These are phyloP conservation scores for Daldinia bambusicola DNA, from an alignment of 495 filamentous ascomycete genomes.

Conservation along the genomic window DNA sequence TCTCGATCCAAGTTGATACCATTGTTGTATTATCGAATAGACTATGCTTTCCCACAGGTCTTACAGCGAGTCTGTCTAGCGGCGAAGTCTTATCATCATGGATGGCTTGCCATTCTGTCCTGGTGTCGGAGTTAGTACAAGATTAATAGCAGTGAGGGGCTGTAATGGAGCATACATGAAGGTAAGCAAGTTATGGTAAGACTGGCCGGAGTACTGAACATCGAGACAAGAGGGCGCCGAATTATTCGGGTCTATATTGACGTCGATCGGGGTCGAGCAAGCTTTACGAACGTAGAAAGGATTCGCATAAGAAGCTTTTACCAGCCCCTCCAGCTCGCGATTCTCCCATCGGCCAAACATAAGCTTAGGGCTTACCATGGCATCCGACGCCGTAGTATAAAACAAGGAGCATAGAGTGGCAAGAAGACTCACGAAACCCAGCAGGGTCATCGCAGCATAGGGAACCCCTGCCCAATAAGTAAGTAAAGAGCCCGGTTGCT, in stretches of 20 bases:
- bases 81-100: conserved; percentile 50
- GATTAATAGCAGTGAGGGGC: conserved; percentile 49
- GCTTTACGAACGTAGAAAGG: conserved; percentile 58
- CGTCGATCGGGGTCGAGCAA: conserved; percentile 69
- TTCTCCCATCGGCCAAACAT: conserved; percentile 60
- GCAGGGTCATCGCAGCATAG: conserved; percentile 66
- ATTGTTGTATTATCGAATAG: conserved; percentile 74
- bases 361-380: conserved; percentile 74
- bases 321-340: conserved; percentile 61
- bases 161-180: conserved; percentile 43
- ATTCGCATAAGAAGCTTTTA: conserved; percentile 69
- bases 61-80: conserved; percentile 49
- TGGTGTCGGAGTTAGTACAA: conserved; percentile 62
- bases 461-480: conserved; percentile 71
- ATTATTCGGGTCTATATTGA: conserved; percentile 47
- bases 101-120: conserved; percentile 59
- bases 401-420: conserved; percentile 71
- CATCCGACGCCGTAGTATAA: conserved; percentile 79
- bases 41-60: conserved; percentile 65
- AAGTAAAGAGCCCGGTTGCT: conserved; percentile 68
- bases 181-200: conserved; percentile 51
- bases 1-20: conserved; percentile 68
- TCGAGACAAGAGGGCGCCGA: conserved; percentile 67
- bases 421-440: conserved; percentile 67
- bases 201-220: conserved; percentile 70